These are phyloP conservation scores for Hericium erinaceus DNA, from an alignment of 768 basidiomycete species.

Conservation along the genomic window DNA sequence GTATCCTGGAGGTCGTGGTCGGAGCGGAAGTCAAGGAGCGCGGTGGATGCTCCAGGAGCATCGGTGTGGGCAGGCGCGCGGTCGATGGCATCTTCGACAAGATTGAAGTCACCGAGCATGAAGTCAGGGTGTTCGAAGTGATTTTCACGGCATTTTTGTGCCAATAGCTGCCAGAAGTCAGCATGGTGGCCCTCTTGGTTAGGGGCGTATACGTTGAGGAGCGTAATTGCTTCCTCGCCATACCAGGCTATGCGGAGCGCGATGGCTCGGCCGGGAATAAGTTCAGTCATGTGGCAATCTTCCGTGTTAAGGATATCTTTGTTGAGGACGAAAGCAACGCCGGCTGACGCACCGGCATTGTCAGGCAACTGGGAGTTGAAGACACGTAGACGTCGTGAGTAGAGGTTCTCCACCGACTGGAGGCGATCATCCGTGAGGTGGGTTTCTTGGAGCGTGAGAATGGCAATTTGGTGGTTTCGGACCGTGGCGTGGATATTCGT, in stretches of 20 bases:
- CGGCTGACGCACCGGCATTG: background rate
- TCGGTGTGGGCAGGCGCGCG: background rate
- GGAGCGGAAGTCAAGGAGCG: background rate
- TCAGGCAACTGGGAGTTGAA: background rate
- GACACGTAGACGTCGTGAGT: background rate
- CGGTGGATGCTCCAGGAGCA: too few species aligned
- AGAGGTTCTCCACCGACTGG: background rate
- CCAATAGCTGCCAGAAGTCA: background rate
- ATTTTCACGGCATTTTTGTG: background rate
- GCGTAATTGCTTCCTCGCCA: background rate
- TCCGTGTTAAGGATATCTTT: background rate
- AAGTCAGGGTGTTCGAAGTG: background rate
- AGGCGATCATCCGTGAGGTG: background rate
- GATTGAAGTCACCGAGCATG: background rate
- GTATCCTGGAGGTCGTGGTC: background rate
- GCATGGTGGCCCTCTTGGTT: background rate
- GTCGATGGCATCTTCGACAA: background rate
- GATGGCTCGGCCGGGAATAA: background rate
- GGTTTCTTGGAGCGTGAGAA: background rate
- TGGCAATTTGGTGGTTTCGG: background rate
- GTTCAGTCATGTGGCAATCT: too few species aligned
- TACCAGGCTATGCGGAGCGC: background rate
- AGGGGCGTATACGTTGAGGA: background rate
- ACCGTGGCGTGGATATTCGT: background rate
- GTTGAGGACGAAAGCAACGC: background rate